A percentile compares a stretch with the other conserved stretches of the same genome.
Evolutionary conservation across 352 stramenopile species (phyloP).

Genomic region (Globisporangium nagaii): DNA sequence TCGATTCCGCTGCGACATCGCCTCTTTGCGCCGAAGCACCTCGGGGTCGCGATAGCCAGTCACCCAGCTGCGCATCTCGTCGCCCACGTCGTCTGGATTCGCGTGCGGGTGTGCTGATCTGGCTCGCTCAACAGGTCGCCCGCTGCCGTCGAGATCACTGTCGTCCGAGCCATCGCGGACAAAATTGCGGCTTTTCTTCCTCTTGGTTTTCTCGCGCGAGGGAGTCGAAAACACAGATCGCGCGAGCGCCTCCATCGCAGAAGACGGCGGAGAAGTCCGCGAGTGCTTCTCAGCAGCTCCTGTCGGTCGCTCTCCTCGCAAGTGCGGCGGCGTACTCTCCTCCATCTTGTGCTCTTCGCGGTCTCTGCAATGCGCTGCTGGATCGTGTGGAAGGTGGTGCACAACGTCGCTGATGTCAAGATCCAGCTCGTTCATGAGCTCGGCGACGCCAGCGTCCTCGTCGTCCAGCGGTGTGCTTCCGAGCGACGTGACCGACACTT

Average conservation of each 20-base stretch:
- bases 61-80: conserved; percentile 60
- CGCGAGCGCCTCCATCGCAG: conserved; percentile 4
- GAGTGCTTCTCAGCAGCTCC: not conserved
- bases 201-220: not conserved
- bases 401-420: conserved; percentile 28
- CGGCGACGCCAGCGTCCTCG: conserved; percentile 34
- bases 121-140: not conserved
- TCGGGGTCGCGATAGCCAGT: conserved; percentile 43
- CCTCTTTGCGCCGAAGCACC: conserved; percentile 53
- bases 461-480: conserved; percentile 17
- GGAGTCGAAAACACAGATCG: not conserved
- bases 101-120: not conserved
- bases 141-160: not conserved
- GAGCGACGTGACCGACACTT: not conserved
- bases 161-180: conserved; percentile 1
- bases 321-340: conserved; percentile 36
- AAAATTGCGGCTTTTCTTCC: conserved; percentile 2
- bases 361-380: conserved; percentile 6
- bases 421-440: conserved; percentile 45
- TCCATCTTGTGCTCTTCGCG: conserved; percentile 48
- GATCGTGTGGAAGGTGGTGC: conserved; percentile 3
- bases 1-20: conserved; percentile 34
- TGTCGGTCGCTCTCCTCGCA: conserved; percentile 13
- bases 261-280: no score
- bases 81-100: conserved; percentile 18